Evolutionary conservation across 305 asterid genomes (phyloP).

Genomic region (Fraxinus ornus): DNA sequence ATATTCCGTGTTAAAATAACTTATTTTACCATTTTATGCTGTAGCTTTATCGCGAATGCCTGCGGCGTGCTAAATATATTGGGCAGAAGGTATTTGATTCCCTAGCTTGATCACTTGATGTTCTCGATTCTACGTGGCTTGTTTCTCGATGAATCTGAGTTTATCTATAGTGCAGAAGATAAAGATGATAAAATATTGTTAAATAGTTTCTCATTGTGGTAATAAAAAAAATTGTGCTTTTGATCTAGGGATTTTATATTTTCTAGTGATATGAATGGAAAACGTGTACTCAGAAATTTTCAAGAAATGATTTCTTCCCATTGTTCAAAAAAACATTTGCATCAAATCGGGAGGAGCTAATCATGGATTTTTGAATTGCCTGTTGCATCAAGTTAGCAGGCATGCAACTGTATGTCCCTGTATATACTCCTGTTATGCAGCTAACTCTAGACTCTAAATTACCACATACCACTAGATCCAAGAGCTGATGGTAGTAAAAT

Average conservation of each 20-base stretch:
- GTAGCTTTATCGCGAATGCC: not conserved
- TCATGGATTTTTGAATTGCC: not conserved
- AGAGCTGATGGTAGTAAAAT: not conserved
- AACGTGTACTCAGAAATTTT: not conserved
- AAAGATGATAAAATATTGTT: not conserved
- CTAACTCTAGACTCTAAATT: not conserved
- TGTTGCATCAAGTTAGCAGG: no score
- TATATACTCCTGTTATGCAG: not conserved
- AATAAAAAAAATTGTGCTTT: not conserved
- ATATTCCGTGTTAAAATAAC: not conserved
- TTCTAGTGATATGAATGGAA: not conserved
- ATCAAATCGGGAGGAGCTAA: constrained; percentile 8
- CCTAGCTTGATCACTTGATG: no score
- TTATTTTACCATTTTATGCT: not conserved
- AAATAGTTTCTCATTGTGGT: not conserved
- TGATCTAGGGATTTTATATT: not conserved
- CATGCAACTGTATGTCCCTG: not conserved
- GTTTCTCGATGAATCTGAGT: not conserved
- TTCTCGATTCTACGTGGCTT: no score
- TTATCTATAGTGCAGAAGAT: not conserved
- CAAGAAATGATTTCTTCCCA: not conserved
- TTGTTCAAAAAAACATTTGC: not conserved
- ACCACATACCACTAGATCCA: not conserved
- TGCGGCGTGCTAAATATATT: not conserved
- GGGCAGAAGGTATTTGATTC: not conserved